Evolutionary conservation across 805 yeast genomes (phyloP), one percentile per base, ranked within the genome.

Genomic region (Wickerhamiella azyma): DNA sequence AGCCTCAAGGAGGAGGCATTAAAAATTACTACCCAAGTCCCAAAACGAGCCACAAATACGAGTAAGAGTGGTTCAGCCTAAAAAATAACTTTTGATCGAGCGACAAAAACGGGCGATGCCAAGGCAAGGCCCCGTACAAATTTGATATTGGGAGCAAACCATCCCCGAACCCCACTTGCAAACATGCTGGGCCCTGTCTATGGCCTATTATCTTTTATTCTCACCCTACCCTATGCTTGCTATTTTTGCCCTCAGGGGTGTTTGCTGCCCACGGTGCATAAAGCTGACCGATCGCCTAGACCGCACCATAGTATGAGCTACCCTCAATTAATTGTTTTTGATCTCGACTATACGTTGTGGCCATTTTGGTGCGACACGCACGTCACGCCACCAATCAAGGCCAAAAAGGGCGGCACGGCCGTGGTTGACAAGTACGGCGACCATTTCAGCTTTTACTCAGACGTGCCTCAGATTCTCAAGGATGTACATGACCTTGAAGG

Each of bases 301-400:
- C 36, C 6, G 9, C 9, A 26, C 29, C 4, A 11, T 8, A 11
- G 3, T 4, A 38, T 41, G 48, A 35, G 38, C 13, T 42, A 40
- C 38, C 79, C 79, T 1, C 65, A 66, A 46, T 77, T 75, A 1
- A 77, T 80, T 9, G 86, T 81, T 0, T 79, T 81, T 58, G 92
- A 81, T 53, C 63, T 81, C 37, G 92, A 81, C 58, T 81, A 77
- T 56, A 81, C 92, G 0, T 61, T 81, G 29, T 81, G 92, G 92
- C 88, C 64, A 43, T 76, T 79, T 50, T 81, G 88, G 88, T 81
- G 88, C 60, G 88, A 81, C 54, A 80, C 85, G 1, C 88, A 81
- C 55, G 68, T 82, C 17, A 59, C 67, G 2, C 64, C 74, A 7
- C 88, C 88, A 0, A 48, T 79, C 18, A 66, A 65, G 45, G 55